phyloP scores from a whole-genome alignment of 169 alveolate genomes.

The Cystoisospora suis region DNA sequence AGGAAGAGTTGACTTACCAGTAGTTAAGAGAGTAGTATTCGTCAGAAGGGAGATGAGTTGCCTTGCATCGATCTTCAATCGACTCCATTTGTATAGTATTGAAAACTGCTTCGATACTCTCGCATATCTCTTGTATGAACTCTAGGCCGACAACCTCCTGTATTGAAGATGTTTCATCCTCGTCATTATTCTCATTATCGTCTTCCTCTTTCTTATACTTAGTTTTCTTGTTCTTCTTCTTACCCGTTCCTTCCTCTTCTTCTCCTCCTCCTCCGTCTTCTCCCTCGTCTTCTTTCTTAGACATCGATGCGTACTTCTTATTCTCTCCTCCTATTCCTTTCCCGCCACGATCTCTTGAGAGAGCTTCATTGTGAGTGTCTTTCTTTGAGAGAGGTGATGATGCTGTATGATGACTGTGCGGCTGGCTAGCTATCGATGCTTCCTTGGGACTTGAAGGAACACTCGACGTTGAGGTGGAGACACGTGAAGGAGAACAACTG shows the following conservation, averaged over 20 bases:
- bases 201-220: too few species aligned
- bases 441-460: too few species aligned
- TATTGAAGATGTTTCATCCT: too few species aligned
- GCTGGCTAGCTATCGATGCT: too few species aligned
- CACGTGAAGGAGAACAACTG: too few species aligned
- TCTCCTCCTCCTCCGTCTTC: neutral
- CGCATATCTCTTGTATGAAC: neutral
- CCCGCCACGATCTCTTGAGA: too few species aligned
- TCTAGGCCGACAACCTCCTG: conserved; percentile 5
- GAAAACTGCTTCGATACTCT: conserved; percentile 1
- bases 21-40: neutral
- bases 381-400: neutral
- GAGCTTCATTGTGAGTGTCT: neutral
- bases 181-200: too few species aligned
- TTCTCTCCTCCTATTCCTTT: too few species aligned
- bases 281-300: too few species aligned
- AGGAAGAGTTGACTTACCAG: neutral
- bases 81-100: conserved; percentile 5
- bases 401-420: neutral
- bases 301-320: too few species aligned
- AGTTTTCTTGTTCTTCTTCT: neutral
- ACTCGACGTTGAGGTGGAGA: too few species aligned
- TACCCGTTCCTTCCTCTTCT: neutral
- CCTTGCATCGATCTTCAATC: neutral
- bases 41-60: neutral